Evolutionary conservation across 2,329 filamentous ascomycete species (phyloP).

Genomic region (Phyllosticta ampelicida): DNA sequence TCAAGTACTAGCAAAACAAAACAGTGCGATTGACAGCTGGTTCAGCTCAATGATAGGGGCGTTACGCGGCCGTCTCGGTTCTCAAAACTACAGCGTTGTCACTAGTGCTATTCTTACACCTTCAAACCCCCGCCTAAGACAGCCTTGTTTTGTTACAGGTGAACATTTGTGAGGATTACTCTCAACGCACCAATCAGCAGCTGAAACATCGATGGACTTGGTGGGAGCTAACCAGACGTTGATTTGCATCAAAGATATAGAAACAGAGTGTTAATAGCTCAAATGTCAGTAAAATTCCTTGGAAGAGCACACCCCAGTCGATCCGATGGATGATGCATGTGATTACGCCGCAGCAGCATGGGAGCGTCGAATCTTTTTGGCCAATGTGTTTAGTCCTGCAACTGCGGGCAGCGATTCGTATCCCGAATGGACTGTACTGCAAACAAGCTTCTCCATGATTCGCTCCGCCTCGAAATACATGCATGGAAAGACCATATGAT

Average conservation of each 20-base stretch:
- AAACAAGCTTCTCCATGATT: not conserved
- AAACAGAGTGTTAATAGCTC: not conserved
- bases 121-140: not conserved
- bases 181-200: not conserved
- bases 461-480: not conserved
- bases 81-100: not conserved
- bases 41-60: not conserved
- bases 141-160: not conserved
- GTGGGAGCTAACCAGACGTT: not conserved
- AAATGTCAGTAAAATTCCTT: not conserved
- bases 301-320: not conserved
- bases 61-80: not conserved
- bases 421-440: not conserved
- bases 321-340: not conserved
- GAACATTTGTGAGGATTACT: not conserved
- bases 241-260: not conserved
- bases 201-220: not conserved
- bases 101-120: not conserved
- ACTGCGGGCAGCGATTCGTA: not conserved
- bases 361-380: not conserved
- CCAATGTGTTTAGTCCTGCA: not conserved
- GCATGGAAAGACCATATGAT: not conserved
- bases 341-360: not conserved
- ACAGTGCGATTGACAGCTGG: not conserved
- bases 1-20: not conserved